Evolutionary conservation across 805 yeast species (phyloP).

Genomic region (Lipomyces japonicus): DNA sequence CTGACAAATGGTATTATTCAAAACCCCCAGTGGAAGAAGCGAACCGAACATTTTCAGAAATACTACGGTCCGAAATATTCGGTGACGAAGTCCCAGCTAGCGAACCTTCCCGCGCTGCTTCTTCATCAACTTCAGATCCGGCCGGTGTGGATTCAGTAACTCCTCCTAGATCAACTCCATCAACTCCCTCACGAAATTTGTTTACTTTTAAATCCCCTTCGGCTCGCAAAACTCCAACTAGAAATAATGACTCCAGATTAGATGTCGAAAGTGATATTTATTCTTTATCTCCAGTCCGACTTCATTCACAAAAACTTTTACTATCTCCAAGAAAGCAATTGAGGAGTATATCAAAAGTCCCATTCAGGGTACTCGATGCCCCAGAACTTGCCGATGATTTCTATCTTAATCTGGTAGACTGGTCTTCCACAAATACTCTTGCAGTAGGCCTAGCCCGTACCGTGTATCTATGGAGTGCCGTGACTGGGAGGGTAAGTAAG

Average conservation of each 20-base stretch:
- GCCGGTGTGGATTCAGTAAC: constrained; percentile 14
- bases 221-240: constrained; percentile 46
- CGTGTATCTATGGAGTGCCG: constrained; percentile 88
- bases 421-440: constrained; percentile 86
- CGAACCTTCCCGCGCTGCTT: constrained; percentile 33
- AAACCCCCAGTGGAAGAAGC: constrained; percentile 71
- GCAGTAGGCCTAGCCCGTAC: constrained; percentile 88
- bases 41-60: constrained; percentile 77
- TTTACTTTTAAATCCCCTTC: constrained; percentile 71
- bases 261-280: constrained; percentile 71
- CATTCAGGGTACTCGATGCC: constrained; percentile 91
- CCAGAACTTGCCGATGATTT: constrained; percentile 94
- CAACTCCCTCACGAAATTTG: constrained; percentile 50
- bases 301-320: constrained; percentile 75
- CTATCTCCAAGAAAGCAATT: constrained; percentile 78
- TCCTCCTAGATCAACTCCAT: constrained; percentile 32
- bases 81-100: constrained; percentile 72
- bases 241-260: constrained; percentile 16
- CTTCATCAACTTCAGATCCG: constrained; percentile 19
- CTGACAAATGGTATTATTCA: no score
- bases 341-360: constrained; percentile 76
- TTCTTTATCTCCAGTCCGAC: constrained; percentile 81
- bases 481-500: constrained; percentile 74
- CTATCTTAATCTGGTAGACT: constrained; percentile 84
- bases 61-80: constrained; percentile 83